These are phyloP conservation scores for Phytophthora niederhauseri DNA, from an alignment of 352 stramenopile genomes.

Conservation along the genomic window DNA sequence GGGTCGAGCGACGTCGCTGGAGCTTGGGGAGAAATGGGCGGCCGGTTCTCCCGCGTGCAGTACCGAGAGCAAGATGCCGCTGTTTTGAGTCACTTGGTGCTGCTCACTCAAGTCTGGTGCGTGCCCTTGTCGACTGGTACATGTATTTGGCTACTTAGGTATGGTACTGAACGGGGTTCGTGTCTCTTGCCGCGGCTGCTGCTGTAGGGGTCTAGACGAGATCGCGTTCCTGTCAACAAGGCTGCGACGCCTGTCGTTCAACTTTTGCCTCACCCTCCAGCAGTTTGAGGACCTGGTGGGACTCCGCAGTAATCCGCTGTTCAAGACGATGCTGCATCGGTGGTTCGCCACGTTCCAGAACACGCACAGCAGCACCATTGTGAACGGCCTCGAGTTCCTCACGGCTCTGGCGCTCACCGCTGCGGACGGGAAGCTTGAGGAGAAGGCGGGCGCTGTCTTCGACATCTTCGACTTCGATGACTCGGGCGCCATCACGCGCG, in stretches of 20 bases:
- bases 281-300: conserved; percentile 75
- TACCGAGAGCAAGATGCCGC: conserved; percentile 75
- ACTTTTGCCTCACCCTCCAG: conserved; percentile 67
- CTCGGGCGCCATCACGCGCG: conserved; percentile 67
- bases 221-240: conserved; percentile 59
- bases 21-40: conserved; percentile 46
- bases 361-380: conserved; percentile 56
- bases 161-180: background rate
- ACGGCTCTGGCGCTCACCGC: conserved; percentile 59
- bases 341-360: conserved; percentile 82
- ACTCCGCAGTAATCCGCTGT: conserved; percentile 62
- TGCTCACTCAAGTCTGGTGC: conserved; percentile 75
- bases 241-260: conserved; percentile 71
- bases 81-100: conserved; percentile 61
- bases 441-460: conserved; percentile 70
- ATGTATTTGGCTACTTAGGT: background rate
- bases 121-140: background rate
- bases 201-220: conserved; percentile 53
- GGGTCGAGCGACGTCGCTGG: background rate
- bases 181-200: background rate
- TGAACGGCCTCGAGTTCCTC: conserved; percentile 77
- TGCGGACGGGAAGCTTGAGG: conserved; percentile 54
- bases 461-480: conserved; percentile 82
- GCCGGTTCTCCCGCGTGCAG: conserved; percentile 76
- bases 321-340: conserved; percentile 51